These are phyloP conservation scores for Cyclotella distinguenda DNA, from an alignment of 108 stramenopile genomes.

Conservation along the genomic window DNA sequence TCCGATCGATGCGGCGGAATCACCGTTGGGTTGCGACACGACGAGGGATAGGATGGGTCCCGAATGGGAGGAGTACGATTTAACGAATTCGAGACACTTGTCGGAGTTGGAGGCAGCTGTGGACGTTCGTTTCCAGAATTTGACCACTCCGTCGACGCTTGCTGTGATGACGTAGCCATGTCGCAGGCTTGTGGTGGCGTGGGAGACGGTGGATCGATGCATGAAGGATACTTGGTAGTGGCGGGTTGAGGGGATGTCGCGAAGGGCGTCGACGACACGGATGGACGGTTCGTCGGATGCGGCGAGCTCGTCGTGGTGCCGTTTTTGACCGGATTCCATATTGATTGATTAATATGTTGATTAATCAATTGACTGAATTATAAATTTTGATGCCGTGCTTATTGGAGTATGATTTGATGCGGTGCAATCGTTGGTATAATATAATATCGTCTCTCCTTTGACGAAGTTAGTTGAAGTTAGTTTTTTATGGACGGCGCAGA, in stretches of 20 bases:
- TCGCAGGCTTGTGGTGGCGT: conserved; percentile 57
- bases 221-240: conserved; percentile 89
- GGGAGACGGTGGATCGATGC: conserved; percentile 90
- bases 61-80: conserved; percentile 92
- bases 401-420: too few species aligned
- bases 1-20: conserved; percentile 74
- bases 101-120: conserved; percentile 2
- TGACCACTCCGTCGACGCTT: conserved; percentile 90
- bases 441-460: too few species aligned
- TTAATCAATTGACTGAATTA: too few species aligned
- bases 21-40: conserved; percentile 72
- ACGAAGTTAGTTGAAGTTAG: too few species aligned
- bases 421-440: too few species aligned
- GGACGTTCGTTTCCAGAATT: conserved; percentile 97
- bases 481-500: too few species aligned
- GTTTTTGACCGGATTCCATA: conserved; percentile 13
- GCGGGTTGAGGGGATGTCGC: conserved; percentile 58
- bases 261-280: background rate
- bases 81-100: conserved; percentile 84
- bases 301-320: conserved; percentile 3
- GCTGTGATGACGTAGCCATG: conserved; percentile 93
- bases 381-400: too few species aligned
- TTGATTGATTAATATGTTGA: background rate
- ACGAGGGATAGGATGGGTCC: conserved; percentile 66
- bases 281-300: background rate